Base-by-base conservation (phyloP, 1,284 basidiomycete genomes). In the Boletus smithii region DNA sequence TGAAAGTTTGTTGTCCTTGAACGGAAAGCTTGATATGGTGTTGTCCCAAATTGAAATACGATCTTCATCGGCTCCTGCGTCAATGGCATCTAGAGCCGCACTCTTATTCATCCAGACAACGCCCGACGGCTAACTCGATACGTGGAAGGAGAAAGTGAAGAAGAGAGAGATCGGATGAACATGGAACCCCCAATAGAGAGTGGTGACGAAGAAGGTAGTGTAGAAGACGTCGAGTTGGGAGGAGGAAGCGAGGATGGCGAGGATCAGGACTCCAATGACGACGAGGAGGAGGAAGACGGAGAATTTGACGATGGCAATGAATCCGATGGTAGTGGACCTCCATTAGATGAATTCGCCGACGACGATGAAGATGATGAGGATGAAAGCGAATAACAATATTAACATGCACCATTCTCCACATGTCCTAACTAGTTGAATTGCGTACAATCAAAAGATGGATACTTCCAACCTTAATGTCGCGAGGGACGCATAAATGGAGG, bases 41-140 rank as follows among this genome's bases (percentile, higher is more conserved):
- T 77, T 98, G 35, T 88, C 91, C 8, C 95, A 98, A 68, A 91
- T 97, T 54, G 89, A 95, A 66, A 80, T 94, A 71, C 81, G 88
- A 26, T 80, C 83, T 17, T 81, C 83, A 17, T 69, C 72, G 17
- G 75, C 79, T 16, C 82, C 86, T 8, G 76, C 81, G 9, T 72
- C 76, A 10, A 60, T 83, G 33, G 65, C 72, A 6, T 67, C 72
- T 13, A 70, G 42, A 71, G 71, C 58, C 67, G 59, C 39, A 51
- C 53, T 37, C 68, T 65, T 13, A 18, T 20, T 18, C 56, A 60
- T 55, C 43, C 61, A 54, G 37, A 61, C 57, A 54, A 63, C 44
- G 60, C 57, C 26, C 67, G 63, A 44, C 69, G 71, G 50, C 75
- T 79, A 23, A 74, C 68, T 55, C 75, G 73, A 46, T 91, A 90